Base-by-base conservation (phyloP, 208 protist genomes). In the Naegleria gruberi region DNA sequence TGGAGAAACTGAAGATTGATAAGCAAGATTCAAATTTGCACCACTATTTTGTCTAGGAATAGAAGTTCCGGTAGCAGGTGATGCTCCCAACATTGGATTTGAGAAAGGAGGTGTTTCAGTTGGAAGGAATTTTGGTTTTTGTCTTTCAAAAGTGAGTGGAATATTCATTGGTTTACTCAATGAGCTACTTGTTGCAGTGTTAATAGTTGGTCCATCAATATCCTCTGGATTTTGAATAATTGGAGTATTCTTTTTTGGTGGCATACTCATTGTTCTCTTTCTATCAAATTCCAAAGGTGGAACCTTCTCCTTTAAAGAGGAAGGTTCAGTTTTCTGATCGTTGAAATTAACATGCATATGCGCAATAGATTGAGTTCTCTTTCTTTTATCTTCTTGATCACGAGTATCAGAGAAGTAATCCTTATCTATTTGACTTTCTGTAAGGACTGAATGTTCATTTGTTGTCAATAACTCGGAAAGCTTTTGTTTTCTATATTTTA, bases 401-500 rank as follows among this genome's bases (percentile, higher is more conserved):
- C 34, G 26, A n/a, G 26, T 77, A 37, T 77, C 65, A 26, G 65
- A 77, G 8, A 77, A 77, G 26, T 77, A 77, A 37, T 77, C 65
- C 30, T 37, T 26, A 37, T 77, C 65, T 37, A 77, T 77, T 77
- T 77, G 65, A 77, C 65, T 77, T 77, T 77, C 65, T 77, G 26
- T 77, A 8, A 77, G 12, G 4, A 77, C 65, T 37, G 65, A 77
- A 37, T 77, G 17, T 37, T 37, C 30, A n/a, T 37, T 30, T 7
- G n/a, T 8, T 37, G 17, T 77, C 34, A 37, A 37, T 30, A 77
- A n/a, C 30, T 77, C 65, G 26, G 30, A 37, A 77, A 77, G 12
- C 12, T 30, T 77, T 77, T 77, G 65, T 37, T 77, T 77, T 77
- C 65, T 77, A 37, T 77, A 77, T 77, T 77, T 77, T 77, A 77